Percentiles rank a stretch among this genome's conserved stretches.
Evolutionary conservation across 495 filamentous ascomycete species (phyloP).

Genomic region (Aspergillus sclerotioniger): DNA sequence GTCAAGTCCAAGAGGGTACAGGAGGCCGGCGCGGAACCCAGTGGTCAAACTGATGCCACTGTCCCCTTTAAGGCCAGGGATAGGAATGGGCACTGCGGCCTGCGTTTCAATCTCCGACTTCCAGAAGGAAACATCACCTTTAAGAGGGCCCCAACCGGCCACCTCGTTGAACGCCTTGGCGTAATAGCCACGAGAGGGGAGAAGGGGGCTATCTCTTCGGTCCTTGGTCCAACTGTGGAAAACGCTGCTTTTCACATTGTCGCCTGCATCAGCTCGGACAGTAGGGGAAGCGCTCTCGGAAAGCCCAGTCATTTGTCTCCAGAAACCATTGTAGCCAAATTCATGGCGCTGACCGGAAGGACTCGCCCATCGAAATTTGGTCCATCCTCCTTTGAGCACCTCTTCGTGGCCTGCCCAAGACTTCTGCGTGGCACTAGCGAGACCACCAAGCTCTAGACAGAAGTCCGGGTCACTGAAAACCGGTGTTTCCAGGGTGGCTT

Average conservation of each 20-base stretch:
- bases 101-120: constrained; percentile 84
- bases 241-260: constrained; percentile 84
- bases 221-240: constrained; percentile 79
- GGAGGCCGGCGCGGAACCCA: constrained; percentile 60
- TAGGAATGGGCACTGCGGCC: constrained; percentile 65
- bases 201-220: constrained; percentile 71
- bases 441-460: constrained; percentile 68
- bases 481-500: constrained; percentile 76
- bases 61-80: constrained; percentile 62
- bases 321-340: constrained; percentile 72
- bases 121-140: constrained; percentile 86
- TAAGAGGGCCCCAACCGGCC: constrained; percentile 79
- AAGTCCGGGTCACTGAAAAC: constrained; percentile 79
- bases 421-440: constrained; percentile 79
- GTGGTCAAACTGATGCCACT: constrained; percentile 73
- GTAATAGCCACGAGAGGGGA: constrained; percentile 80
- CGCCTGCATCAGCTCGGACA: constrained; percentile 81
- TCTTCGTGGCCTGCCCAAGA: constrained; percentile 93
- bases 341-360: constrained; percentile 65
- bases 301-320: constrained; percentile 85
- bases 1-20: constrained; percentile 59
- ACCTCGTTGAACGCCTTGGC: constrained; percentile 74
- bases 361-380: constrained; percentile 70
- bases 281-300: constrained; percentile 70
- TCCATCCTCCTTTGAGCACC: constrained; percentile 72